Percentiles rank a stretch among this genome's conserved stretches.
These are phyloP conservation scores for Cryptococcus amylolentus DNA, from an alignment of 1,284 basidiomycete species.

Conservation along the genomic window DNA sequence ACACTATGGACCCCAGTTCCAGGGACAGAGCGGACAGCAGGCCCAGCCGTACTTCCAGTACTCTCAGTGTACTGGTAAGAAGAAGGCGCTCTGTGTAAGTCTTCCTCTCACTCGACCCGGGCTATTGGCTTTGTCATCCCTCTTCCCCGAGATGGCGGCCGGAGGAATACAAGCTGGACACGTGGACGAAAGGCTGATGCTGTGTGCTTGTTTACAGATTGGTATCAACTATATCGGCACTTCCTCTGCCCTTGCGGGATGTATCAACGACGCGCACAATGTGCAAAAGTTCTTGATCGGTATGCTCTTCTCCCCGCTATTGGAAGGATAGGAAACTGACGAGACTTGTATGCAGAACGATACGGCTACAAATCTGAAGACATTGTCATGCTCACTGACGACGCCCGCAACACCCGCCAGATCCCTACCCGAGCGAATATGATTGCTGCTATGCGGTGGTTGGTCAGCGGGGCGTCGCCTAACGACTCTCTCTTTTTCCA, in stretches of 20 bases:
- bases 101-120: not conserved
- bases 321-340: not conserved
- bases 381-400: conserved; percentile 84
- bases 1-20: conserved; percentile 63
- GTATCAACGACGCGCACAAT: conserved; percentile 84
- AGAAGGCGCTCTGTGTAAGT: conserved; percentile 62
- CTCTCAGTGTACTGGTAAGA: conserved; percentile 75
- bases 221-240: conserved; percentile 48
- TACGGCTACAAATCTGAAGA: conserved; percentile 73
- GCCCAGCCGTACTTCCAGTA: conserved; percentile 71
- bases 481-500: conserved; percentile 93
- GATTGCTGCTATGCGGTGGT: conserved; percentile 82
- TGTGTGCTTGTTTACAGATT: conserved; percentile 22
- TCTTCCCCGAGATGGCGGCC: not conserved
- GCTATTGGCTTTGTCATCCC: not conserved
- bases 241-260: conserved; percentile 56
- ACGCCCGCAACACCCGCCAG: conserved; percentile 60
- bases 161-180: not conserved
- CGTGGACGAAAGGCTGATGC: not conserved
- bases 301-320: conserved; percentile 33
- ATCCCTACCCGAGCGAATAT: conserved; percentile 78
- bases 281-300: conserved; percentile 67
- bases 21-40: conserved; percentile 55
- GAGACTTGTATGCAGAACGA: conserved; percentile 31
- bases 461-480: conserved; percentile 69